Evolutionary conservation across 495 filamentous ascomycete genomes (phyloP).

Genomic region (Choiromyces venosus): DNA sequence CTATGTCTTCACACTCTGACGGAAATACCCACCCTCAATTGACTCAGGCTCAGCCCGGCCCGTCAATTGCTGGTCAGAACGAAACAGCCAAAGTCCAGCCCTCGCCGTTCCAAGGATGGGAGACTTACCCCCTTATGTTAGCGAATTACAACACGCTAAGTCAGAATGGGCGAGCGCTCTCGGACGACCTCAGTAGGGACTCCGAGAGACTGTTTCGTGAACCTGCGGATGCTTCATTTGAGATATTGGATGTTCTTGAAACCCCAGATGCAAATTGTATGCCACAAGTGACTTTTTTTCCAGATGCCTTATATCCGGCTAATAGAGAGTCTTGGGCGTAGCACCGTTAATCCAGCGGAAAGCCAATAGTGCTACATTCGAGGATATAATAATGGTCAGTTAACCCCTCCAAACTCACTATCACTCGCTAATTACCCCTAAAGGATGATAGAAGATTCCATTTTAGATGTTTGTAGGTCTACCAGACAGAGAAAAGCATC

Average conservation of each 20-base stretch:
- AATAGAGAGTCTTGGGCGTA: neutral
- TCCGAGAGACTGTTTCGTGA: conserved; percentile 3
- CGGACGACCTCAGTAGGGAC: neutral
- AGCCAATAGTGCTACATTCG: conserved; percentile 1
- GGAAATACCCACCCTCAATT: neutral
- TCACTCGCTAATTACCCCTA: neutral
- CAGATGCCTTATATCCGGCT: neutral
- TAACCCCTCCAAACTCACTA: neutral
- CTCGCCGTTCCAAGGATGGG: conserved; percentile 6
- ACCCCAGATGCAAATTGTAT: neutral
- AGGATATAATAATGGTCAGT: conserved; percentile 15
- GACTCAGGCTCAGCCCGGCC: neutral
- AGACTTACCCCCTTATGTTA: conserved; percentile 9
- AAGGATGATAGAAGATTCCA: conserved; percentile 9
- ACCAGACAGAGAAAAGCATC: neutral
- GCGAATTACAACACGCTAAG: neutral
- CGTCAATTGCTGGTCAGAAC: neutral
- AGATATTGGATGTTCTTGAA: neutral
- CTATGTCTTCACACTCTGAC: neutral
- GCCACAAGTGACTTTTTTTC: neutral
- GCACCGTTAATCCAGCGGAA: neutral
- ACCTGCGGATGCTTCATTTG: neutral
- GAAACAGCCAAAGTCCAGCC: neutral
- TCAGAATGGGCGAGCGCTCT: neutral
- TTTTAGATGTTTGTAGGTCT: conserved; percentile 13